phyloP scores from a whole-genome alignment of 441 rosid species.

The Isatis lusitanica region DNA sequence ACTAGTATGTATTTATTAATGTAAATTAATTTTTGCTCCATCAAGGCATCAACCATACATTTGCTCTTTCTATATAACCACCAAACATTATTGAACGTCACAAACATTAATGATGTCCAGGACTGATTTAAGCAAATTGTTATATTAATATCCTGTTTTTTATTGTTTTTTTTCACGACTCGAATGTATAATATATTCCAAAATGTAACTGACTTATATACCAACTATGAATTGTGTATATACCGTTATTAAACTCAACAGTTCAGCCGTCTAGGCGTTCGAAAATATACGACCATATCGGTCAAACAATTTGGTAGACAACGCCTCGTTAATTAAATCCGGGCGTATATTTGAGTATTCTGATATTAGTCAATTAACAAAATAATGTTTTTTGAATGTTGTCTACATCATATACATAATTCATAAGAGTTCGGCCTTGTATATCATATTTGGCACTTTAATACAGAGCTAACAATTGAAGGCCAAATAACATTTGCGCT shows the following conservation, averaged over 20 bases:
- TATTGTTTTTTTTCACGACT: background rate
- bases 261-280: constrained; percentile 16
- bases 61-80: constrained; percentile 27
- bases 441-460: background rate
- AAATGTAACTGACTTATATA: background rate
- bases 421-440: background rate
- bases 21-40: background rate
- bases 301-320: constrained; percentile 13
- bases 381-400: background rate
- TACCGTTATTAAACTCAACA: background rate
- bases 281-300: constrained; percentile 3
- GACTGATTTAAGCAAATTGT: background rate
- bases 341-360: background rate
- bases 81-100: constrained; percentile 33
- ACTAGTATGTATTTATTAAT: background rate
- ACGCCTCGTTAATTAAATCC: background rate
- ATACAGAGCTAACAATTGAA: background rate
- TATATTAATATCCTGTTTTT: background rate
- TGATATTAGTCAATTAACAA: background rate
- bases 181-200: background rate
- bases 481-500: background rate
- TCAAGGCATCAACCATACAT: constrained; percentile 22
- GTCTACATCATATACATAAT: no score
- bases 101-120: constrained; percentile 25
- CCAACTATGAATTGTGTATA: background rate